These are phyloP conservation scores for Lentinula guzmanii DNA, from an alignment of 768 basidiomycete genomes.

Conservation along the genomic window DNA sequence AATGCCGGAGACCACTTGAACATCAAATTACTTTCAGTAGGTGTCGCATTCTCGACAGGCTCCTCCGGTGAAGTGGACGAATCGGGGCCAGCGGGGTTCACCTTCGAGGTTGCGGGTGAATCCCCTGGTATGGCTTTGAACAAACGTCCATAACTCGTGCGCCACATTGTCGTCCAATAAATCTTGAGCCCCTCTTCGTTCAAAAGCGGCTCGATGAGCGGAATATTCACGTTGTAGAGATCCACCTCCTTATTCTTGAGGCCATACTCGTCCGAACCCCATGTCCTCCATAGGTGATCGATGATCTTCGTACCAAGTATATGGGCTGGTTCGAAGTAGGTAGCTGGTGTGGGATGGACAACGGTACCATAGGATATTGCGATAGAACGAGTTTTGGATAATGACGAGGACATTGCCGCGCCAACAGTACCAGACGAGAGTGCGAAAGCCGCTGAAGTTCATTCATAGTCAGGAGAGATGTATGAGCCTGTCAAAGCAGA, in stretches of 20 bases:
- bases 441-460: constrained; percentile 64
- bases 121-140: constrained; percentile 48
- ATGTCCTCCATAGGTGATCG: constrained; percentile 72
- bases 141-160: constrained; percentile 76
- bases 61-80: constrained; percentile 20
- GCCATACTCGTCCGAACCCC: constrained; percentile 67
- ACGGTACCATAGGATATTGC: constrained; percentile 88
- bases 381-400: constrained; percentile 69
- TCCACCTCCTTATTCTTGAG: constrained; percentile 63
- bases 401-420: constrained; percentile 76
- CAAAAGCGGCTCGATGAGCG: constrained; percentile 64
- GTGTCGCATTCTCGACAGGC: constrained; percentile 6
- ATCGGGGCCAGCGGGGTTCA: constrained; percentile 39
- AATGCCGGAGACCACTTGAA: constrained; percentile 69
- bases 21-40: constrained; percentile 32
- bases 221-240: constrained; percentile 85
- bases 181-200: constrained; percentile 57
- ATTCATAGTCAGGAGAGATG: constrained; percentile 9
- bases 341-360: constrained; percentile 55
- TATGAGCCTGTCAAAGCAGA: neutral
- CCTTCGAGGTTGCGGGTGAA: constrained; percentile 13
- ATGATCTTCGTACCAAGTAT: constrained; percentile 61
- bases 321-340: constrained; percentile 68
- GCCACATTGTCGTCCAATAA: constrained; percentile 81
- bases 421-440: constrained; percentile 92